Evolutionary conservation across 2,329 filamentous ascomycete species (phyloP).

Genomic region (Didymella pinodella): DNA sequence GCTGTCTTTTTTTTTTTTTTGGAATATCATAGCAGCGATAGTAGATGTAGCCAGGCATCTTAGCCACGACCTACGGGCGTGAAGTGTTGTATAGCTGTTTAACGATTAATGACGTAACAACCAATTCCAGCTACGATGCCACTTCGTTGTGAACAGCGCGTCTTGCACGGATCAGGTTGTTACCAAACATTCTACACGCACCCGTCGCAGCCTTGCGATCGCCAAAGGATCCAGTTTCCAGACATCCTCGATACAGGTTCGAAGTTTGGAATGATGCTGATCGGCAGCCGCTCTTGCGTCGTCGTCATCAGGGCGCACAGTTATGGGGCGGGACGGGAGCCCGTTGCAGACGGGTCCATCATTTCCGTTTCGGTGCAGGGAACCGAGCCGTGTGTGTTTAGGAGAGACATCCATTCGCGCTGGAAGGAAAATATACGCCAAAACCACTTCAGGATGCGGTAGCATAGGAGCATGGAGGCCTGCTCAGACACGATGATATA

Average conservation of each 20-base stretch:
- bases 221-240: neutral
- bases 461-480: too few species aligned
- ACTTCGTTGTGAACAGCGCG: neutral
- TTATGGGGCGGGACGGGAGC: slow-evolving; percentile 5
- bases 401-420: too few species aligned
- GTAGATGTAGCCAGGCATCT: slow-evolving; percentile 3
- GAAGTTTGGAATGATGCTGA: neutral
- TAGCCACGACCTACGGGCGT: slow-evolving; percentile 6
- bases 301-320: slow-evolving; percentile 12
- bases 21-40: neutral
- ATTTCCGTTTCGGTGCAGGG: slow-evolving; percentile 2
- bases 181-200: neutral
- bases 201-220: neutral
- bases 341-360: slow-evolving; percentile 7
- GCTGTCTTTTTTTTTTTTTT: neutral
- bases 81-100: slow-evolving; percentile 11
- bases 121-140: too few species aligned
- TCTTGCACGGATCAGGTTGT: neutral
- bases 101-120: slow-evolving; percentile 11
- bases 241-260: slow-evolving; percentile 1
- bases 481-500: too few species aligned
- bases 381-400: slow-evolving; percentile 4
- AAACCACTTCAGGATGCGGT: too few species aligned
- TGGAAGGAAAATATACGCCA: too few species aligned
- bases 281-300: slow-evolving; percentile 7